Evolutionary conservation across 441 rosid species (phyloP).

Genomic region (Omphalea diandra): DNA sequence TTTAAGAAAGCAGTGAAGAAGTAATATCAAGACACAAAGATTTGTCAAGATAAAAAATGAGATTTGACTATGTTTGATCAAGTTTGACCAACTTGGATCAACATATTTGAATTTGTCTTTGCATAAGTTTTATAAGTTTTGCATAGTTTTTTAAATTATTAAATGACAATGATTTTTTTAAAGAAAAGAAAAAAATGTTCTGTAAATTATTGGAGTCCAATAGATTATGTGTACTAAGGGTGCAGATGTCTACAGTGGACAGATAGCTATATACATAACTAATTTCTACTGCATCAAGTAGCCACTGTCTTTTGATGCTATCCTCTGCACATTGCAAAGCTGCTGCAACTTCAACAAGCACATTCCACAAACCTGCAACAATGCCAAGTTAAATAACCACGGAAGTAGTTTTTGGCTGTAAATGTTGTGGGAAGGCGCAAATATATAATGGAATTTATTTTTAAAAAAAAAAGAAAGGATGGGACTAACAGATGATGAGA

Average conservation of each 20-base stretch:
- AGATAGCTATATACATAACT: slow-evolving; percentile 79
- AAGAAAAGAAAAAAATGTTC: no score
- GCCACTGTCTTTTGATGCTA: slow-evolving; percentile 83
- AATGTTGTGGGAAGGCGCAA: not conserved
- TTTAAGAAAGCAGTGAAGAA: no score
- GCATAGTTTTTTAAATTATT: no score
- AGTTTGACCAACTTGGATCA: no score
- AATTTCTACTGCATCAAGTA: slow-evolving; percentile 77
- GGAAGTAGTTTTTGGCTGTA: slow-evolving; percentile 14
- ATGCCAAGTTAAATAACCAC: slow-evolving; percentile 8
- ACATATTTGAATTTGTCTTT: no score
- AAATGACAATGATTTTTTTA: no score
- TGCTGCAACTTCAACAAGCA: slow-evolving; percentile 64
- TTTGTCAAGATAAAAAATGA: no score
- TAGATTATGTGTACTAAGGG: slow-evolving; percentile 4
- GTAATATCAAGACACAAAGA: no score
- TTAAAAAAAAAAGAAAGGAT: not conserved
- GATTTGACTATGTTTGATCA: no score
- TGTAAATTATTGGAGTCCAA: no score
- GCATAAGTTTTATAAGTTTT: no score
- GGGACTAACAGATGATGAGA: not conserved
- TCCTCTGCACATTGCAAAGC: slow-evolving; percentile 68
- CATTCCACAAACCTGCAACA: slow-evolving; percentile 69
- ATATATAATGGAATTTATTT: no score
- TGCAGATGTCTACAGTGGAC: slow-evolving; percentile 54